Evolutionary conservation across 805 yeast genomes (phyloP).

Genomic region (Yarrowia sp.): DNA sequence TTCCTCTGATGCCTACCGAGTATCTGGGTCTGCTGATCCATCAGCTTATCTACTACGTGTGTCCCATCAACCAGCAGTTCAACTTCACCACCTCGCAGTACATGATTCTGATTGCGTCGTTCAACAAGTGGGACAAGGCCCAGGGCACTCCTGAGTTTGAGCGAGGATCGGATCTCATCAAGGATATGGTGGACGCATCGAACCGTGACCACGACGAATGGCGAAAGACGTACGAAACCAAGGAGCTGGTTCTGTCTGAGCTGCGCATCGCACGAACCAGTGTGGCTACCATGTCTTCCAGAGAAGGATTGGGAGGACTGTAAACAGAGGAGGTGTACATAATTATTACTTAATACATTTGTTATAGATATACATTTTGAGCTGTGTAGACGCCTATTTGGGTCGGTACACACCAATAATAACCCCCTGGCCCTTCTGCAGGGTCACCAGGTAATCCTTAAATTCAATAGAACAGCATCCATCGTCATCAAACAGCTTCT

Average conservation of each 20-base stretch:
- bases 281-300: slow-evolving; percentile 6
- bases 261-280: not conserved
- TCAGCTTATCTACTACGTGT: slow-evolving; percentile 8
- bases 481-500: not conserved
- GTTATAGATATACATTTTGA: not conserved
- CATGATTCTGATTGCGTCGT: slow-evolving; percentile 14
- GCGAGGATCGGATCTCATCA: not conserved
- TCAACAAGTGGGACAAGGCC: slow-evolving; percentile 13
- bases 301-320: not conserved
- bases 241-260: slow-evolving; percentile 11
- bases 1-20: slow-evolving; percentile 35
- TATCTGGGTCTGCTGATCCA: slow-evolving; percentile 31
- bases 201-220: not conserved
- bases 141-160: slow-evolving; percentile 8
- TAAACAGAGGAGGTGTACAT: not conserved
- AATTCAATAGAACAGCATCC: slow-evolving; percentile 1
- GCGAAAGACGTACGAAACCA: not conserved
- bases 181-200: not conserved
- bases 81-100: not conserved
- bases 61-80: not conserved
- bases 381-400: not conserved
- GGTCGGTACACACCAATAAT: slow-evolving; percentile 20
- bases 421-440: slow-evolving; percentile 15
- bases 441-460: slow-evolving; percentile 14
- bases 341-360: not conserved